These are phyloP conservation scores for Torulaspora gathmanii DNA, from an alignment of 805 yeast genomes.

Conservation along the genomic window DNA sequence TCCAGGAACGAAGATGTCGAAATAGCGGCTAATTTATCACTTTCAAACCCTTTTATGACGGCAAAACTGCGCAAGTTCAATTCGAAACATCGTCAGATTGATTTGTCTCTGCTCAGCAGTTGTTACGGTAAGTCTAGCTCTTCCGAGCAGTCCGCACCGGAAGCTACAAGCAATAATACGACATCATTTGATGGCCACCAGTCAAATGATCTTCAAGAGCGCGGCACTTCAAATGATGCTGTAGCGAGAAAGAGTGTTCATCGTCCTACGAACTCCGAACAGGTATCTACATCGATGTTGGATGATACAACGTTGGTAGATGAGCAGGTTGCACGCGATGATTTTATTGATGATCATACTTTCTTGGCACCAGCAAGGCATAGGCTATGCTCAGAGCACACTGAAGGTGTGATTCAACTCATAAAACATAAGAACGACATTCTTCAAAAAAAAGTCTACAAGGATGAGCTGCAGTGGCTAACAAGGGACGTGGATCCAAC, in stretches of 20 bases:
- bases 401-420: conserved; percentile 11
- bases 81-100: neutral
- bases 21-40: conserved; percentile 15
- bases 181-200: neutral
- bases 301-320: conserved; percentile 6
- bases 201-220: neutral
- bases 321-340: neutral
- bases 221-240: neutral
- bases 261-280: neutral
- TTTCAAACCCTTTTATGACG: conserved; percentile 25
- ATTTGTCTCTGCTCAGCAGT: neutral
- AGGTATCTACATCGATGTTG: neutral
- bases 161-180: neutral
- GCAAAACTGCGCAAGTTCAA: conserved; percentile 11
- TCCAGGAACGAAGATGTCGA: conserved; percentile 20
- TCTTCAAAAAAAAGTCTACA: neutral
- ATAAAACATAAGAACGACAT: neutral
- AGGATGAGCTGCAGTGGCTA: conserved; percentile 10
- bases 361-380: neutral
- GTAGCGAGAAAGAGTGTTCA: neutral
- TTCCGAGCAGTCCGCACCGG: neutral
- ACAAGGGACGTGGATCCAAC: conserved; percentile 7
- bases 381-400: conserved; percentile 12
- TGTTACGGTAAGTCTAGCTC: no score
- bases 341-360: neutral